Evolutionary conservation across 148 eudicot species (phyloP).

Genomic region (Camellia granthamiana): DNA sequence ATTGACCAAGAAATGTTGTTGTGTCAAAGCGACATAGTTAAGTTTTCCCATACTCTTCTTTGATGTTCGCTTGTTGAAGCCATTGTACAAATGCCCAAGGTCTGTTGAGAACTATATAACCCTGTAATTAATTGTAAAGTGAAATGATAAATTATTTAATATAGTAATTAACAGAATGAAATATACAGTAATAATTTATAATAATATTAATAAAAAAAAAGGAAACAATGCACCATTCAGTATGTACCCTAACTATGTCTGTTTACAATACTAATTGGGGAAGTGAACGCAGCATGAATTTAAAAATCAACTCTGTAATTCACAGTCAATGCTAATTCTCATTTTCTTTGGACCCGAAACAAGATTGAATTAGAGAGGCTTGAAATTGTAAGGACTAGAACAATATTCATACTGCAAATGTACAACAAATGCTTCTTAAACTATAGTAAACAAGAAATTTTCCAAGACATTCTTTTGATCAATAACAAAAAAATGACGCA

Average conservation of each 20-base stretch:
- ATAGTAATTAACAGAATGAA: not conserved
- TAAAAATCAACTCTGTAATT: not conserved
- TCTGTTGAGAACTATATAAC: conserved; percentile 95
- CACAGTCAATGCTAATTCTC: not conserved
- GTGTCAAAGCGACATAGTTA: conserved; percentile 5
- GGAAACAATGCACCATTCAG: not conserved
- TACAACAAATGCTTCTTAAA: not conserved
- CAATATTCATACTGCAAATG: not conserved
- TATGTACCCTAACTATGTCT: not conserved
- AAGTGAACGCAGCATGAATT: not conserved
- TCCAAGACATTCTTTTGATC: not conserved
- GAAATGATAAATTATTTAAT: conserved; percentile 1
- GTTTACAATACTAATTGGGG: not conserved
- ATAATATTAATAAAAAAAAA: not conserved
- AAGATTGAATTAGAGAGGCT: not conserved
- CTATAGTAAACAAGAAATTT: not conserved
- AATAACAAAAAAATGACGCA: not conserved
- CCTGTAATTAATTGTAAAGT: conserved; percentile 39
- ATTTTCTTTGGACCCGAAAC: not conserved
- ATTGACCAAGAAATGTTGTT: not conserved
- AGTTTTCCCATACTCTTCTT: conserved; percentile 77
- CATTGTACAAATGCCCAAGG: conserved; percentile 99
- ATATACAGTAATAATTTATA: not conserved
- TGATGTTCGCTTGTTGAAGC: conserved; percentile 90
- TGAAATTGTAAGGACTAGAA: not conserved